Conservation (phyloP, 2,329 filamentous ascomycete genomes). For the Cryphonectria carpinicola region DNA sequence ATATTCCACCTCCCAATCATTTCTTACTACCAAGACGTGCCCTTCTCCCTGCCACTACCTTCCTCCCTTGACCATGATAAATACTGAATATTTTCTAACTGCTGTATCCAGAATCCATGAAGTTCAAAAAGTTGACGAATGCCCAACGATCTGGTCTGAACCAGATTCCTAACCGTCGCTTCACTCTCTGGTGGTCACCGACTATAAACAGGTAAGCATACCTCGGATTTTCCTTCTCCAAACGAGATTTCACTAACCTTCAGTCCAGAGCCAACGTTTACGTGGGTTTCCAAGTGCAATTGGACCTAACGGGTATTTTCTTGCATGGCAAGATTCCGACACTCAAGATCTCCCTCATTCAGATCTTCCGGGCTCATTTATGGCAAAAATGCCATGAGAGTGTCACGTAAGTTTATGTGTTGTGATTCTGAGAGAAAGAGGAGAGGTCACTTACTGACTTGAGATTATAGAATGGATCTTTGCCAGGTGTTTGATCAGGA, state of each 20-base stretch:
- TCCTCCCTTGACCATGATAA: neutral
- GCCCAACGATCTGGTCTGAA: conserved; percentile 93
- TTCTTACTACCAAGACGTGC: neutral
- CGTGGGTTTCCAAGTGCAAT: conserved; percentile 98
- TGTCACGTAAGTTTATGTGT: conserved; percentile 38
- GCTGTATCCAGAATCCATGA: conserved; percentile 73
- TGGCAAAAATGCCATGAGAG: conserved; percentile 99
- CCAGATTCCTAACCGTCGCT: conserved; percentile 97
- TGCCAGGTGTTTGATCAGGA: conserved; percentile 99
- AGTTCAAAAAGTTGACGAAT: conserved; percentile 84
- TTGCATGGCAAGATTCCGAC: conserved; percentile 98
- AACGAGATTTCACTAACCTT: neutral
- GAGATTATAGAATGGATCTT: conserved; percentile 75
- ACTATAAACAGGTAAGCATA: conserved; percentile 46
- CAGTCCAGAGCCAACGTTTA: conserved; percentile 83
- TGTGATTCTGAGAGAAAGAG: neutral
- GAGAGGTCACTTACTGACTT: neutral
- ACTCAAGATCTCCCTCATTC: conserved; percentile 95
- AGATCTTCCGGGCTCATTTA: conserved; percentile 98
- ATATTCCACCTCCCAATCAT: neutral
- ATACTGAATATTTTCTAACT: conserved; percentile 50
- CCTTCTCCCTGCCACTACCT: neutral
- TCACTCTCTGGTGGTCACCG: conserved; percentile 96
- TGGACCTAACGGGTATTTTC: conserved; percentile 98
- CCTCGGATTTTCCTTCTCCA: neutral